Percentiles rank a stretch among this genome's conserved stretches.
Evolutionary conservation across 495 filamentous ascomycete species (phyloP).

Genomic region (Articulospora tetracladia): DNA sequence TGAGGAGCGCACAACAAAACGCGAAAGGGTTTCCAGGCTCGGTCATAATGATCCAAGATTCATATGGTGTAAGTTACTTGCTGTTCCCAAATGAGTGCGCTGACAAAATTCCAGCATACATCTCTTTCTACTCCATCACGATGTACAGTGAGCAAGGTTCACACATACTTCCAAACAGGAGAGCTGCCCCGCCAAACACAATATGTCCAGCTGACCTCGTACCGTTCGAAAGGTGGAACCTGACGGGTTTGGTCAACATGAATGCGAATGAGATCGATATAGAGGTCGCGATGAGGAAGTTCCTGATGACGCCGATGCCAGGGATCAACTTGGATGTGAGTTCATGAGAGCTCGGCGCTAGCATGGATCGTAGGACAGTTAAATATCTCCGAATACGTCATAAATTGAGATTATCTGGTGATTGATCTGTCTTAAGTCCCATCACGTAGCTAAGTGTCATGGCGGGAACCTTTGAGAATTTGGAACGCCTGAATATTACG

Average conservation of each 20-base stretch:
- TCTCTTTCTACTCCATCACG: conserved; percentile 14
- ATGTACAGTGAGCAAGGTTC: conserved; percentile 17
- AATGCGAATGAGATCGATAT: not conserved
- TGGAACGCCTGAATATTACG: too few species aligned
- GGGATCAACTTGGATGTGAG: not conserved
- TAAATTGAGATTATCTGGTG: too few species aligned
- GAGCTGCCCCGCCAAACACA: conserved; percentile 13
- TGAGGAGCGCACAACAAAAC: conserved; percentile 46
- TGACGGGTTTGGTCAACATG: not conserved
- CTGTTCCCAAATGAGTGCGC: not conserved
- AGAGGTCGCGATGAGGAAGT: not conserved
- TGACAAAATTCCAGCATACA: conserved; percentile 10
- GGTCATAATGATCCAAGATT: conserved; percentile 50
- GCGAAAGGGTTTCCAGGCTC: conserved; percentile 45
- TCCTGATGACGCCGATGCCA: not conserved
- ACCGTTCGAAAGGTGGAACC: conserved; percentile 10
- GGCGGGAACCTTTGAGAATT: too few species aligned
- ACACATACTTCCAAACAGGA: conserved; percentile 24
- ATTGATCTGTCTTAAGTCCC: too few species aligned
- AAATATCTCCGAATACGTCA: too few species aligned
- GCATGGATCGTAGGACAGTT: too few species aligned
- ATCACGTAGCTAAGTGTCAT: too few species aligned
- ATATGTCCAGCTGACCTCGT: conserved; percentile 17
- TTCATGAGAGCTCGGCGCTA: too few species aligned
- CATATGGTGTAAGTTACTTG: conserved; percentile 30